Percentiles rank a stretch among this genome's conserved stretches.
These are phyloP conservation scores for Striga hermonthica DNA, from an alignment of 305 asterid genomes.

Conservation along the genomic window DNA sequence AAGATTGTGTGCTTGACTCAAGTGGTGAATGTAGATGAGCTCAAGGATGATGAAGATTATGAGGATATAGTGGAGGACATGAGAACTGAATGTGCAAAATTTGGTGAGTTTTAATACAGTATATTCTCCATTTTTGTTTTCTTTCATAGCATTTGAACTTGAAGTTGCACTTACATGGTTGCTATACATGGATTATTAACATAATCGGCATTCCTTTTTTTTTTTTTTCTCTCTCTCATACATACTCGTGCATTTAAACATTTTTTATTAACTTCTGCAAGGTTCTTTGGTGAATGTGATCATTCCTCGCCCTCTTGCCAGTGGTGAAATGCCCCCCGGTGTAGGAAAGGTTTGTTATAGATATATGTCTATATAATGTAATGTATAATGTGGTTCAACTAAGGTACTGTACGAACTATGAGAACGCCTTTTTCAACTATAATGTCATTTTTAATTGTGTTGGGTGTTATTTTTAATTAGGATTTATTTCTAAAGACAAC, in stretches of 20 bases:
- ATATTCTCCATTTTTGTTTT: constrained; percentile 3
- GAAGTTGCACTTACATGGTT: too few relatives aligned
- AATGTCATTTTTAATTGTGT: too few relatives aligned
- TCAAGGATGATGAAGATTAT: constrained; percentile 62
- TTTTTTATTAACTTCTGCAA: constrained; percentile 13
- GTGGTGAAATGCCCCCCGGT: constrained; percentile 36
- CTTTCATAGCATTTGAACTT: too few relatives aligned
- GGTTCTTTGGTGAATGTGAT: constrained; percentile 41
- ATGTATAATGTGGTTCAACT: too few relatives aligned
- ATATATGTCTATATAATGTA: background rate
- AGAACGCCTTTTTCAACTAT: too few relatives aligned
- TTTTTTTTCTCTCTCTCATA: constrained; percentile 35
- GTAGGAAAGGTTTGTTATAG: constrained; percentile 32
- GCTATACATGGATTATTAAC: too few relatives aligned
- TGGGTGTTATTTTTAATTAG: too few relatives aligned
- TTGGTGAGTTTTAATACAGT: constrained; percentile 41
- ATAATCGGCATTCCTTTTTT: constrained; percentile 15
- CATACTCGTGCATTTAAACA: constrained; percentile 26
- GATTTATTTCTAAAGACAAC: too few relatives aligned
- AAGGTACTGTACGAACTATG: too few relatives aligned
- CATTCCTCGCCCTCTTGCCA: constrained; percentile 41
- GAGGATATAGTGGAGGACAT: constrained; percentile 78
- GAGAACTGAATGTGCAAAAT: constrained; percentile 72
- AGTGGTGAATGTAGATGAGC: constrained; percentile 63
- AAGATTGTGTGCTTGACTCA: constrained; percentile 68